These are phyloP conservation scores for Aspergillus costaricaensis DNA, from an alignment of 2,329 filamentous ascomycete species.

Conservation along the genomic window DNA sequence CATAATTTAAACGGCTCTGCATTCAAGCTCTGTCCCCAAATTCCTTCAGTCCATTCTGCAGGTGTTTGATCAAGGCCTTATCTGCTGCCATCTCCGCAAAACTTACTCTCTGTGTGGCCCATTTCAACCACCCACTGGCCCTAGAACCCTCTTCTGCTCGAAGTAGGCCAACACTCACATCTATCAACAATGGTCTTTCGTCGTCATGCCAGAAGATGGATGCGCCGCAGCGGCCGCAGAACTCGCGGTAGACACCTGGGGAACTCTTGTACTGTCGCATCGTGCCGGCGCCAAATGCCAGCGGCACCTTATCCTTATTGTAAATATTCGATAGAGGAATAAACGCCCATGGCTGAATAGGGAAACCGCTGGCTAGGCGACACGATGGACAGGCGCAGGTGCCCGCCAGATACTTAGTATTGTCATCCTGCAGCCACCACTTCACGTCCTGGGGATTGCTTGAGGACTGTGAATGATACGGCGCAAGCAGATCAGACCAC, in stretches of 20 bases:
- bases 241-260: slow-evolving; percentile 58
- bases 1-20: neutral
- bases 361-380: slow-evolving; percentile 61
- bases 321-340: slow-evolving; percentile 62
- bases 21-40: neutral
- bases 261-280: slow-evolving; percentile 58
- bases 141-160: slow-evolving; percentile 54
- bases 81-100: slow-evolving; percentile 58
- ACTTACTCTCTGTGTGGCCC: slow-evolving; percentile 61
- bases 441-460: slow-evolving; percentile 54
- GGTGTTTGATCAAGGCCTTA: slow-evolving; percentile 29
- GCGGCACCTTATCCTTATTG: slow-evolving; percentile 39
- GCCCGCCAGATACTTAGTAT: slow-evolving; percentile 59
- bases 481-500: slow-evolving; percentile 57
- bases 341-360: slow-evolving; percentile 68
- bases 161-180: slow-evolving; percentile 65
- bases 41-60: slow-evolving; percentile 28
- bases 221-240: slow-evolving; percentile 65
- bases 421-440: slow-evolving; percentile 59
- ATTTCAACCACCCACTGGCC: slow-evolving; percentile 63
- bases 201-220: slow-evolving; percentile 64
- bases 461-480: slow-evolving; percentile 45
- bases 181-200: slow-evolving; percentile 57
- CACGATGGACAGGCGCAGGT: slow-evolving; percentile 65
- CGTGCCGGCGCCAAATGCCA: slow-evolving; percentile 45